These are phyloP conservation scores for Starmerella roubikii DNA, from an alignment of 805 yeast species.

Conservation along the genomic window DNA sequence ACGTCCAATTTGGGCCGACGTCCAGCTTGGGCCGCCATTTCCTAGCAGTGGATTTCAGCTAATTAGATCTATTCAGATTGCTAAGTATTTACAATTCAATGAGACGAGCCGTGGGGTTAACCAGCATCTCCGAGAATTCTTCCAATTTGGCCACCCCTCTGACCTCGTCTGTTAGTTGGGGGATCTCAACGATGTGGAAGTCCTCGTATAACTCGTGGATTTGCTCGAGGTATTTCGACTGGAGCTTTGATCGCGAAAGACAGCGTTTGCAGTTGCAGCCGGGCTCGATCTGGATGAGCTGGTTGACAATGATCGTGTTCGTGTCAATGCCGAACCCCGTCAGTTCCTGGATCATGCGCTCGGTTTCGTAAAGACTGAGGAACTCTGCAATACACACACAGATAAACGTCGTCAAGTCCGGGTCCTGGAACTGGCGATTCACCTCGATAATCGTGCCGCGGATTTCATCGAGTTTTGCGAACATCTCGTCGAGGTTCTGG, in stretches of 20 bases:
- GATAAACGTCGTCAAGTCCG: conserved; percentile 81
- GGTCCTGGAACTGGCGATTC: conserved; percentile 87
- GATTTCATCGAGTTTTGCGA: conserved; percentile 64
- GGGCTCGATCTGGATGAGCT: conserved; percentile 66
- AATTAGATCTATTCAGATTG: too few species aligned
- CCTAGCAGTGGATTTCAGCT: too few species aligned
- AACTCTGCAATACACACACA: conserved; percentile 98
- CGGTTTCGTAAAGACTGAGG: conserved; percentile 90
- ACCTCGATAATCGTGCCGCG: conserved; percentile 75
- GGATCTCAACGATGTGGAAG: conserved; percentile 91
- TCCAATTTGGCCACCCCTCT: conserved; percentile 81
- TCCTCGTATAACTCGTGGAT: conserved; percentile 94
- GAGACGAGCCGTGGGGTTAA: conserved; percentile 52
- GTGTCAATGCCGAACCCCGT: conserved; percentile 93
- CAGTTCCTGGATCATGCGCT: conserved; percentile 92
- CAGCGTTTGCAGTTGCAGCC: conserved; percentile 76
- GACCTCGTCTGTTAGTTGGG: conserved; percentile 86
- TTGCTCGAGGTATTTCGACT: conserved; percentile 84
- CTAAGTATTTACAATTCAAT: background rate
- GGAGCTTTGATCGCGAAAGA: conserved; percentile 88
- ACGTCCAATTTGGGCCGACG: too few species aligned
- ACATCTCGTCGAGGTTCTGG: conserved; percentile 43
- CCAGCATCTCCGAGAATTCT: conserved; percentile 67
- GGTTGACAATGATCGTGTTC: conserved; percentile 90
- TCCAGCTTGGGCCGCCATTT: too few species aligned